Percentiles rank a stretch among this genome's conserved stretches.
These are phyloP conservation scores for Eucalyptus brandiana DNA, from an alignment of 345 rosid genomes.

Conservation along the genomic window DNA sequence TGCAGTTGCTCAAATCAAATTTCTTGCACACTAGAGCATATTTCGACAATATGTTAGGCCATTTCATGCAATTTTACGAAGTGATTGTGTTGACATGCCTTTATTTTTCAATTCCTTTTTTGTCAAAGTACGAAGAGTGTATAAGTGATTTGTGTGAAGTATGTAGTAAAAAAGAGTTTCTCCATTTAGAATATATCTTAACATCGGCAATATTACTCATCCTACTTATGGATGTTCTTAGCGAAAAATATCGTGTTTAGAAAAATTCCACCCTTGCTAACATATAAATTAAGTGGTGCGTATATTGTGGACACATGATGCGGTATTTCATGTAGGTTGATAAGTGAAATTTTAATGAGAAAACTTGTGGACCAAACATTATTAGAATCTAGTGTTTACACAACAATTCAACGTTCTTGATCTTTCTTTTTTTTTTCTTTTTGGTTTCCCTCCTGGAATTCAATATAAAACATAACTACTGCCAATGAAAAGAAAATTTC, in stretches of 20 bases:
- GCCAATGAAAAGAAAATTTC: neutral
- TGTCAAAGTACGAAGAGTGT: no score
- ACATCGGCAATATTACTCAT: neutral
- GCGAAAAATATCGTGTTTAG: neutral
- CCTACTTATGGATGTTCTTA: neutral
- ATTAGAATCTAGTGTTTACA: neutral
- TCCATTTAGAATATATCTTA: neutral
- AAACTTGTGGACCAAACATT: neutral
- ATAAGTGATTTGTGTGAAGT: fast-evolving
- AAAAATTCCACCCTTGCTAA: no score
- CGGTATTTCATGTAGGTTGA: neutral
- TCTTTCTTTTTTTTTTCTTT: neutral
- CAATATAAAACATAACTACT: neutral
- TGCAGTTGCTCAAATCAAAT: neutral
- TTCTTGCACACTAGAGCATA: neutral
- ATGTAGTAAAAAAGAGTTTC: fast-evolving
- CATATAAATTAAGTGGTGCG: fast-evolving
- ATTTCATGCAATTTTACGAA: neutral
- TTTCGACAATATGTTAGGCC: neutral
- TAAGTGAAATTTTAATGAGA: neutral
- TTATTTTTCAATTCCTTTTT: neutral
- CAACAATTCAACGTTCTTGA: neutral
- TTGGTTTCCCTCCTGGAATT: neutral
- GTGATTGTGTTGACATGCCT: neutral
- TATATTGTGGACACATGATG: neutral